These are phyloP conservation scores for Solanum ossicruentum DNA, from an alignment of 257 asterid genomes.

Conservation along the genomic window DNA sequence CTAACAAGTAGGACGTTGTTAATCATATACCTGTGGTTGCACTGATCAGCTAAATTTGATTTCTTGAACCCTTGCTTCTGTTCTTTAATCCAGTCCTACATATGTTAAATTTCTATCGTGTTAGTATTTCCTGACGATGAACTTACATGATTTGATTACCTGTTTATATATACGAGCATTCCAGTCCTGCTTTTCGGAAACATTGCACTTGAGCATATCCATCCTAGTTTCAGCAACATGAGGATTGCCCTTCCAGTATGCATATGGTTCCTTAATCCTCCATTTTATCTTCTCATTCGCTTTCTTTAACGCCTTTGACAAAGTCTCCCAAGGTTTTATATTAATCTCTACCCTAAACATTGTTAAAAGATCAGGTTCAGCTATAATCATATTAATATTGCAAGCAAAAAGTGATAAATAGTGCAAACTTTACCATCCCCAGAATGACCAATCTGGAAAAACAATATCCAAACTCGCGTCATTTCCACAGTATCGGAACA, in stretches of 20 bases:
- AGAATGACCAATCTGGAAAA: conserved; percentile 12
- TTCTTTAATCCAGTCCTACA: conserved; percentile 63
- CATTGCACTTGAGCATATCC: conserved; percentile 70
- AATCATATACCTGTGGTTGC: conserved; percentile 44
- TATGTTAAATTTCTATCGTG: background rate
- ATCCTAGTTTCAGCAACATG: conserved; percentile 33
- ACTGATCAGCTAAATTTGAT: conserved; percentile 73
- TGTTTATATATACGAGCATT: conserved; percentile 62
- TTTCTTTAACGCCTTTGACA: conserved; percentile 34
- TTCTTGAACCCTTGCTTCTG: conserved; percentile 45
- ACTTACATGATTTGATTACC: conserved; percentile 14
- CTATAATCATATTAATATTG: background rate
- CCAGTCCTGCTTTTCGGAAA: conserved; percentile 67
- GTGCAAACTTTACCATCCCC: conserved; percentile 15
- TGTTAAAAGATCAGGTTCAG: background rate
- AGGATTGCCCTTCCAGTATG: conserved; percentile 87
- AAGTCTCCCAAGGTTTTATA: conserved; percentile 70
- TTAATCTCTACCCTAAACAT: conserved; percentile 61
- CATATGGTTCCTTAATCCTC: conserved; percentile 65
- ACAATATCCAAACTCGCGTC: conserved; percentile 27
- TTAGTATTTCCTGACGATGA: background rate
- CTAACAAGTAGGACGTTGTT: background rate
- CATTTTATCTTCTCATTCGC: conserved; percentile 50
- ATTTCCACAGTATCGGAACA: conserved; percentile 26
- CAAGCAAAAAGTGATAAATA: background rate